phyloP scores from a whole-genome alignment of 164 flowering plant species.

The Berberis thunbergii region DNA sequence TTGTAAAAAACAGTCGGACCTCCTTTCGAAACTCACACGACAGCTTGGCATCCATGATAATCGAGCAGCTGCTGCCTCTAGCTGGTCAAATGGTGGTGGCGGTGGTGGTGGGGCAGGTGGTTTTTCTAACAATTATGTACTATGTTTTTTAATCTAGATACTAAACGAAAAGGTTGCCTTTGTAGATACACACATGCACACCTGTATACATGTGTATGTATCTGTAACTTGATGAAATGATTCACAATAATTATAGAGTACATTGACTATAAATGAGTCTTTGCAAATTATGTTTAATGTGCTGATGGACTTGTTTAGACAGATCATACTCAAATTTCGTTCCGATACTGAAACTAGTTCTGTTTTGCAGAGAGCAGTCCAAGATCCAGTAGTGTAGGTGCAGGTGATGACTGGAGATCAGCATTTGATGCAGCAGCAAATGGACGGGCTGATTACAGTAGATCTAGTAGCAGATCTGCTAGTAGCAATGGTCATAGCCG shows the following conservation, averaged over 20 bases:
- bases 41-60: constrained; percentile 88
- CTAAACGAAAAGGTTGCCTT: too few species aligned
- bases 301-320: too few species aligned
- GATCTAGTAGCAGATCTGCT: constrained; percentile 12
- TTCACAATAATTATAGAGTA: too few species aligned
- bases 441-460: constrained; percentile 37
- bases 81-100: constrained; percentile 48
- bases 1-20: constrained; percentile 72
- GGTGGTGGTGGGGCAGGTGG: constrained; percentile 17
- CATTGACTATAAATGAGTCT: too few species aligned
- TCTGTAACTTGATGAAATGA: too few species aligned
- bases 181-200: too few species aligned
- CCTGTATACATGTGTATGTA: too few species aligned
- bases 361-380: constrained; percentile 74
- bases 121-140: neutral
- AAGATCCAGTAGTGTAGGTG: constrained; percentile 27
- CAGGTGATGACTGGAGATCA: constrained; percentile 88
- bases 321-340: too few species aligned
- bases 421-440: constrained; percentile 93
- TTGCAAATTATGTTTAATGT: too few species aligned
- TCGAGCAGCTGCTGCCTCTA: constrained; percentile 72
- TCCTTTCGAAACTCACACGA: constrained; percentile 76
- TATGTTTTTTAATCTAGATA: neutral
- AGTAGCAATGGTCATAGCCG: constrained; percentile 63
- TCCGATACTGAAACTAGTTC: neutral